Base-by-base conservation (phyloP, 331 rosid genomes). In the Ulmus americana region DNA sequence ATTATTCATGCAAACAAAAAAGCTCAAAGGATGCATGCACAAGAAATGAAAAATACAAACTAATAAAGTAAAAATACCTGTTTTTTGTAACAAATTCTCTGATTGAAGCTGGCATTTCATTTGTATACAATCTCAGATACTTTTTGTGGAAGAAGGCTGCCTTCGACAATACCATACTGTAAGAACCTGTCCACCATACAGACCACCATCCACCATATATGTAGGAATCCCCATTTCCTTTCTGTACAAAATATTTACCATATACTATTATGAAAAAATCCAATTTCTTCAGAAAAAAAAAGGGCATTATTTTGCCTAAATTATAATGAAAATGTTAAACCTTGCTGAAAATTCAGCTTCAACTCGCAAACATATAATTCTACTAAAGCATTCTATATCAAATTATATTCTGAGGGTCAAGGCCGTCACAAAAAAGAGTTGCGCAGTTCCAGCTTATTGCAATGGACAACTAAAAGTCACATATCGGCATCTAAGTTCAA, bases 161-260 rank as follows among this genome's bases (percentile, higher is more conserved):
- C 88, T 94, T 94, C 13, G 98, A 94, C 59, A 94, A 95, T 49
- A 94, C 95, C 91, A 94, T 87, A 69, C 98, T 94, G 76, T 94
- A 94, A 28, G 87, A 79, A 44, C 98, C 98, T 10, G 88, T 85
- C 98, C 98, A 94, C 98, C 98, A 94, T 57, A 94, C 98, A 1
- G 97, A 94, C 98, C 95, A 89, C 98, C 98, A 94, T 62, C 98
- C 98, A n/a, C 97, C 95, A 76, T 94, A 94, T 38, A 4, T 67
- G 67, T 71, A 89, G 64, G 64, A 66, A 79, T 69, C 74, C 64
- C 9, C 45, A 70, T 74, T 51, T 16, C 73, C 88, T 40, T 77
- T 71, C 97, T 89, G 84, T 82, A 79, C 39, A 45, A 54, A 28
- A 63, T 45, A 84, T 5, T 64, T 64, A 51, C 39, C 5, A 40